phyloP scores from a whole-genome alignment of 208 protist genomes.

The Trypanosoma lewisi region DNA sequence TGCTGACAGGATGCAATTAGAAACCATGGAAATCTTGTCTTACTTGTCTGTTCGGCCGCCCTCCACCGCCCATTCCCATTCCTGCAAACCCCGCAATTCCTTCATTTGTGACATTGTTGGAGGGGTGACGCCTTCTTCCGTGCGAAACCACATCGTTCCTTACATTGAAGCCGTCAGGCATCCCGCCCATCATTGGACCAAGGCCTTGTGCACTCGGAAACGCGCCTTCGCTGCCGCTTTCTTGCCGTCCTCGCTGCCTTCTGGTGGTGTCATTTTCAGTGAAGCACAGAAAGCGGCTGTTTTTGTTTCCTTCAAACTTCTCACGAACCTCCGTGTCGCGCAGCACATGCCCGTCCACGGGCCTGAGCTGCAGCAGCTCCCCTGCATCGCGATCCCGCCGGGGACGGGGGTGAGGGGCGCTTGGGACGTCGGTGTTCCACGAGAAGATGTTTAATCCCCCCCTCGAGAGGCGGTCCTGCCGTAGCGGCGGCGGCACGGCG shows the following conservation, averaged over 20 bases:
- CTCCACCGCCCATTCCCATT: conserved; percentile 13
- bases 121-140: conserved; percentile 2
- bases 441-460: conserved; percentile 68
- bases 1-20: neutral
- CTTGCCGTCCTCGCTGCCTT: conserved; percentile 1
- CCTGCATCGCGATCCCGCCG: conserved; percentile 4
- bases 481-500: neutral
- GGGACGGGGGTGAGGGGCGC: neutral
- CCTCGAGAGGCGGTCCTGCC: conserved; percentile 13
- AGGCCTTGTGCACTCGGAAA: neutral
- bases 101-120: conserved; percentile 27
- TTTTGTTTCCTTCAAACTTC: conserved; percentile 47
- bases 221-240: neutral
- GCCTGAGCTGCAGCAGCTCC: conserved; percentile 14
- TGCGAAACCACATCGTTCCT: conserved; percentile 4
- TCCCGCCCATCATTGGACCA: neutral
- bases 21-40: neutral
- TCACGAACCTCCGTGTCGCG: conserved; percentile 39
- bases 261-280: conserved; percentile 33
- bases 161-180: neutral
- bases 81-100: conserved; percentile 23
- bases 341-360: conserved; percentile 16
- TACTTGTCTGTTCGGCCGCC: neutral
- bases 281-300: conserved; percentile 72
- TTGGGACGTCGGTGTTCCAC: conserved; percentile 48